Evolutionary conservation across 2,329 filamentous ascomycete species (phyloP), one percentile per base, ranked within the genome.

Genomic region (Pseudopithomyces chartarum): DNA sequence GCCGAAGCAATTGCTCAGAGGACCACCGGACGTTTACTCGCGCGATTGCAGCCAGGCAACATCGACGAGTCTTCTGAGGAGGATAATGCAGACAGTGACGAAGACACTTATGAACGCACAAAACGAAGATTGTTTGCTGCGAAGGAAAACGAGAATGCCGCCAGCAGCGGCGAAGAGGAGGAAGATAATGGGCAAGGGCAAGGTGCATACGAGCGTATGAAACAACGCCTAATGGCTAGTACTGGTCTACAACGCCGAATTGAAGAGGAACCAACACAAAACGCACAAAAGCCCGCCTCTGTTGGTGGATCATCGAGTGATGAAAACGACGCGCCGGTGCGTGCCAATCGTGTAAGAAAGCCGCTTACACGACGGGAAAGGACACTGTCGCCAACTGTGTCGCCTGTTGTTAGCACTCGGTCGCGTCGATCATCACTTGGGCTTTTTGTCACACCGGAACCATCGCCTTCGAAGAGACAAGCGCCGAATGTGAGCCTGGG

Each of bases 1-100:
- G 71, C 75, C 45, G 61, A 56, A 29, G 62, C 63, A 33, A 58
- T 59, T 11, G 55, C 61, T 2, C 78, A 80, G 43, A 63, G 55
- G 49, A 89, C 89, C 0, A 82, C 83, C 53, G 88, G 88, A 22
- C 83, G 84, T 51, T 79, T 91, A 63, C 88, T 88, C 12, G 82
- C 88, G 15, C 81, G 85, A 50, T 86, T 92, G 22, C 54, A 61
- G 12, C 48, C 32, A 34, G 15, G n/a, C 52, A 42, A 1, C 46
- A 57, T 82, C 82, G 51, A 64, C 39, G 43, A 54, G 8, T 45
- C 56, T 33, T 51, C 59, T 63, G 36, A 69, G 23, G 48, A 43
- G 38, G 48, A 42, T 33, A n/a, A 43, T 38, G 34, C n/a, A 8
- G 23, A 42, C 48, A 57, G 64, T 29, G 51, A 58, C 17, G 56